These are phyloP conservation scores for Microthlaspi erraticum DNA, from an alignment of 345 rosid genomes.

Conservation along the genomic window DNA sequence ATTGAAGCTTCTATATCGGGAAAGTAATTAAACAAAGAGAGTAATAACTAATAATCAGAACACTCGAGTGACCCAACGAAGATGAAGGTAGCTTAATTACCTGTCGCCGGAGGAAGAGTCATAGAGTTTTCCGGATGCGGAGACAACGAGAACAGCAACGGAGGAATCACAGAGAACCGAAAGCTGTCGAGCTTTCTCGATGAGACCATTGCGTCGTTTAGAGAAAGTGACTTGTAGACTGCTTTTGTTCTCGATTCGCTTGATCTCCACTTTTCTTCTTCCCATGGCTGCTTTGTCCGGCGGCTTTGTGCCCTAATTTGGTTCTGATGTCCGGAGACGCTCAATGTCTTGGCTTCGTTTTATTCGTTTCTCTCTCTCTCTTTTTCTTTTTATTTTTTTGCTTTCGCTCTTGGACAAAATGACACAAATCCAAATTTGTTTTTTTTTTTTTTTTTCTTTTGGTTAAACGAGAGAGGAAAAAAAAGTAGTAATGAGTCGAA, in stretches of 20 bases:
- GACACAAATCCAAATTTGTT: not conserved
- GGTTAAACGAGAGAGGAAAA: slow-evolving; percentile 13
- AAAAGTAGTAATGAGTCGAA: slow-evolving; percentile 3
- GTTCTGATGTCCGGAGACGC: not conserved
- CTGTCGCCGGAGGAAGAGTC: slow-evolving; percentile 52
- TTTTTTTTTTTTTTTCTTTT: not conserved
- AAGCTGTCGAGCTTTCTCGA: slow-evolving; percentile 72
- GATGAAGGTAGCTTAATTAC: slow-evolving; percentile 36
- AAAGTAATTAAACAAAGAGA: slow-evolving; percentile 22
- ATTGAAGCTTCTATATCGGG: slow-evolving; percentile 4
- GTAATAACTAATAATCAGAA: not conserved
- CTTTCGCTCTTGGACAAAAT: not conserved
- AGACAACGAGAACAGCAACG: slow-evolving; percentile 61
- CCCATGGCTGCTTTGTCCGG: slow-evolving; percentile 46
- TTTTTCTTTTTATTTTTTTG: not conserved
- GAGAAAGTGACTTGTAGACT: slow-evolving; percentile 74
- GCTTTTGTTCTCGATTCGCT: slow-evolving; percentile 68
- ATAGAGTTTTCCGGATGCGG: slow-evolving; percentile 59
- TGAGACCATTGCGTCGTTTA: slow-evolving; percentile 67
- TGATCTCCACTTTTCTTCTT: slow-evolving; percentile 64
- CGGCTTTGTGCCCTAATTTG: slow-evolving; percentile 36
- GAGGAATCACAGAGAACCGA: slow-evolving; percentile 73
- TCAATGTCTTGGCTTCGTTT: slow-evolving; percentile 10
- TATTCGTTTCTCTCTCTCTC: not conserved
- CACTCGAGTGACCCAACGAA: slow-evolving; percentile 19